These are phyloP conservation scores for Solanum piurae DNA, from an alignment of 257 asterid species.

Conservation along the genomic window DNA sequence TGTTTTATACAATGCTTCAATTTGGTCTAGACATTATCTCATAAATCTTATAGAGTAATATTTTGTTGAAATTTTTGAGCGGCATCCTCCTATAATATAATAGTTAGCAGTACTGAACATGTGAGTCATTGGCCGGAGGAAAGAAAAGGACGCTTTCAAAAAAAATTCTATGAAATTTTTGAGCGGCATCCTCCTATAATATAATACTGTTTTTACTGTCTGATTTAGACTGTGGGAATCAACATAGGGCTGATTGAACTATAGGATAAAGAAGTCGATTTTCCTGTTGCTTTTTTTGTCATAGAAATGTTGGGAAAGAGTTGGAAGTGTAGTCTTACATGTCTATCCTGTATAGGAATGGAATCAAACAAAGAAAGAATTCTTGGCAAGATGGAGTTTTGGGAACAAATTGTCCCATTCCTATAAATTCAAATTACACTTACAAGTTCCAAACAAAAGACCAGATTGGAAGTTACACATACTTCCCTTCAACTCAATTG, in stretches of 20 bases:
- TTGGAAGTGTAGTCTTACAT: neutral
- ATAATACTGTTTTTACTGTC: neutral
- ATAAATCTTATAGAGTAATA: neutral
- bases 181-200: no score
- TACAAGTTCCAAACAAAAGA: constrained; percentile 88
- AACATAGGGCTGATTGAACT: neutral
- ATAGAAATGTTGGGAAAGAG: neutral
- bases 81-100: no score
- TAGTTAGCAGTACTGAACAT: neutral
- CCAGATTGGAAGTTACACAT: constrained; percentile 88
- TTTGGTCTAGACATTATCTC: neutral
- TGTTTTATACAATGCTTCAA: neutral
- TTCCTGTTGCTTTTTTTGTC: neutral
- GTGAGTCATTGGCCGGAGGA: no score
- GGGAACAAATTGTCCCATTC: constrained; percentile 90
- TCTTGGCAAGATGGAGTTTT: constrained; percentile 97
- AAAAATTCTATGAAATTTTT: neutral
- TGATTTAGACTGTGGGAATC: neutral
- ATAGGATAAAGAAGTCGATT: neutral
- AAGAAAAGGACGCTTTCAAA: neutral
- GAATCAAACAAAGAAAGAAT: constrained; percentile 92
- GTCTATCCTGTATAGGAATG: constrained; percentile 53
- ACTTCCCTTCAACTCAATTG: constrained; percentile 84
- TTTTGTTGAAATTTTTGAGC: neutral
- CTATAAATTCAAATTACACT: constrained; percentile 65